Evolutionary conservation across 1,139 yeast species (phyloP), one percentile per base, ranked within the genome.

Genomic region (Kluyveromyces sp.): DNA sequence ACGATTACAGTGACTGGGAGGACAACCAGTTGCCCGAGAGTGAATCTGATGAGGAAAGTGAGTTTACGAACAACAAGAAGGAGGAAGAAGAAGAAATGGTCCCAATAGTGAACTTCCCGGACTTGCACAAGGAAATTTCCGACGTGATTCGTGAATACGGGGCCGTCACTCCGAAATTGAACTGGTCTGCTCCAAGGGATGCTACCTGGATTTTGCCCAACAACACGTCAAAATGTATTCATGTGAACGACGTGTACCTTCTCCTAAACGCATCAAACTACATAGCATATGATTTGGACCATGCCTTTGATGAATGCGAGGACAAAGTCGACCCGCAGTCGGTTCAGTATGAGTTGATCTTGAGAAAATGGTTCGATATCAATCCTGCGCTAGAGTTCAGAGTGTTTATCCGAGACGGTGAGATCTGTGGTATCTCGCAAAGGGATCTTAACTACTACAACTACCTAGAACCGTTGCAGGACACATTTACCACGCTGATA

Each of bases 141-240:
- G 51, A 58, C 0, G 62, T 71, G 30, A 81, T 71, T 34, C 49
- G 46, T 31, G 74, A 68, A 50, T 75, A 69, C 58, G 85, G 84
- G 0, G 68, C 79, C 1, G 89, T 89, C 5, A 73, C 87, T 2
- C 97, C 97, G 1, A 92, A 92, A 60, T 70, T 92, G 54, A 92
- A 92, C 68, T 92, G 98, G 98, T 87, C 97, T 0, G 84, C 96
- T 1, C 98, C 99, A 1, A 83, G 82, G 58, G 99, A 92, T 65
- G 88, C 97, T 5, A 76, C 80, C 1, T 92, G 98, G 98, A 90
- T 92, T 32, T 69, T 86, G 59, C 76, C 94, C 2, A 82, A 85
- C 34, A 84, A 86, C 56, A 74, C 86, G 3, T 76, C 85, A 72
- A 75, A 78, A 57, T 89, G 97, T 59, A 72, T 68, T 15, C 73